phyloP scores from a whole-genome alignment of 805 yeast genomes.

The Zygosaccharomyces siamensis region DNA sequence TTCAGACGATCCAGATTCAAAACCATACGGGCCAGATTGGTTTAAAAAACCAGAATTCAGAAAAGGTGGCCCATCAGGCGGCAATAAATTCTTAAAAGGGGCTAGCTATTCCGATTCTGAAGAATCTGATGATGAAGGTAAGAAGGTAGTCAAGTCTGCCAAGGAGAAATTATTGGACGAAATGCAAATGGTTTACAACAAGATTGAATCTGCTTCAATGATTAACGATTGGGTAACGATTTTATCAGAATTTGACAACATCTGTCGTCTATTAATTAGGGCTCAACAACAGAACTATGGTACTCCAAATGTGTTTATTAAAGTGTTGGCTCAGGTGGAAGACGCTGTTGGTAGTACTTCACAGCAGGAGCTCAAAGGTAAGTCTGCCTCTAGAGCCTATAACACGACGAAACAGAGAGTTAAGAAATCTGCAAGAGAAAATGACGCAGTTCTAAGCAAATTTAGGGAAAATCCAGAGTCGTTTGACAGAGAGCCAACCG shows the following conservation, averaged over 20 bases:
- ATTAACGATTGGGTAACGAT: constrained; percentile 76
- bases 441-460: constrained; percentile 50
- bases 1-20: constrained; percentile 41
- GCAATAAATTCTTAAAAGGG: constrained; percentile 35
- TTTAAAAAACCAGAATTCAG: constrained; percentile 39
- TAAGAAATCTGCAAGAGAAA: constrained; percentile 71
- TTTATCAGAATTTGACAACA: constrained; percentile 70
- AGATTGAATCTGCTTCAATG: constrained; percentile 63
- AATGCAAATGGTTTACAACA: constrained; percentile 59
- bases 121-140: constrained; percentile 60
- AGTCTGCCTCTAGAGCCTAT: constrained; percentile 82
- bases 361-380: constrained; percentile 64
- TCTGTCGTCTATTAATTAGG: constrained; percentile 60
- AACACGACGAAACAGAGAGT: constrained; percentile 86
- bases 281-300: constrained; percentile 69
- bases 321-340: constrained; percentile 66
- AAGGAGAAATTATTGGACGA: constrained; percentile 91
- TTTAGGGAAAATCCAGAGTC: constrained; percentile 67
- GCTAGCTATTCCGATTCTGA: constrained; percentile 38
- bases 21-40: constrained; percentile 43
- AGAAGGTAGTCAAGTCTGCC: constrained; percentile 86
- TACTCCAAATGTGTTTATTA: constrained; percentile 68
- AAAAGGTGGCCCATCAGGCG: constrained; percentile 31
- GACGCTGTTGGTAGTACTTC: constrained; percentile 54
- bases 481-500: constrained; percentile 53